A percentile compares a stretch with the other conserved stretches of the same genome.
phyloP scores from a whole-genome alignment of 352 stramenopile genomes.

The Globisporangium cystogenes region DNA sequence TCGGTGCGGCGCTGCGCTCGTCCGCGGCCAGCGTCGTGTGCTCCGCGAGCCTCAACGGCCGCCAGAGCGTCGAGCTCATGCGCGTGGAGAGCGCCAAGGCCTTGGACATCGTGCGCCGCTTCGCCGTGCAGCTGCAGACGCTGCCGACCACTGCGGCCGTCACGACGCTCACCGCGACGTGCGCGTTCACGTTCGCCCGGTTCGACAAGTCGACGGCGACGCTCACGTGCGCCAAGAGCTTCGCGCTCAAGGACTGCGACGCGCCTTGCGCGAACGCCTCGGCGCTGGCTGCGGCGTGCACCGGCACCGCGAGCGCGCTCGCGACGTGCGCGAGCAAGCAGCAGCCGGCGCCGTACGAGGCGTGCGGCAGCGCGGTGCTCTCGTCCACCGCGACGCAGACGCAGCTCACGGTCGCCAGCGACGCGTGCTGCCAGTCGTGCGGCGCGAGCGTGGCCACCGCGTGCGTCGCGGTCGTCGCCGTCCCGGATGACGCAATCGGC shows the following conservation, averaged over 20 bases:
- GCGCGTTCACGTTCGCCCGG: conserved; percentile 14
- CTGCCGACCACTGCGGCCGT: conserved; percentile 7
- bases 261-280: conserved; percentile 12
- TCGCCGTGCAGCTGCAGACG: conserved; percentile 8
- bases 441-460: not conserved
- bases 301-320: not conserved
- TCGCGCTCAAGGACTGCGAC: conserved; percentile 21
- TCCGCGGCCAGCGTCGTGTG: conserved; percentile 5
- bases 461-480: conserved; percentile 1
- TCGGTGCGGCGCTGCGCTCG: not conserved
- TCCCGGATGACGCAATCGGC: not conserved
- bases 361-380: conserved; percentile 4
- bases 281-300: not conserved
- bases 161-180: conserved; percentile 10
- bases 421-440: conserved; percentile 10
- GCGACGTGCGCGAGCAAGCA: not conserved
- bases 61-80: conserved; percentile 5
- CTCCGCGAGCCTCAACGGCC: conserved; percentile 3
- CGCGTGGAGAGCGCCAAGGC: not conserved
- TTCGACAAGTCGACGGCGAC: conserved; percentile 11
- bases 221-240: conserved; percentile 13
- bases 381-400: conserved; percentile 1
- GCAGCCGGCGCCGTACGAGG: conserved; percentile 1
- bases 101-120: conserved; percentile 6
- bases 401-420: not conserved